Evolutionary conservation across 805 yeast species (phyloP).

Genomic region (Wickerhamiella kurtzmanii): DNA sequence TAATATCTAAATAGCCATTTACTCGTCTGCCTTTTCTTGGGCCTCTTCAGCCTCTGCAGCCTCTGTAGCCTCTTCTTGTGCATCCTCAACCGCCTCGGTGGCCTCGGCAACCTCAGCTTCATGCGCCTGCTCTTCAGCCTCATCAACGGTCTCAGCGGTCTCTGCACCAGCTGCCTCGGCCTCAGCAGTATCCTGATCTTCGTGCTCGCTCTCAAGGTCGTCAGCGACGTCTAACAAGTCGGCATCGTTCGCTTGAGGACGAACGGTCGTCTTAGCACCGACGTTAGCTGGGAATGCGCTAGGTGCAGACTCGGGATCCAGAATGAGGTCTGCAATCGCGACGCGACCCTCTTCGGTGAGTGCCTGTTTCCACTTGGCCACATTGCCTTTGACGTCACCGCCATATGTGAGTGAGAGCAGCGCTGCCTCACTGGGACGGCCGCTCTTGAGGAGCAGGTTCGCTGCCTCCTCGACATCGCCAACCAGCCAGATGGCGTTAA

Average conservation of each 20-base stretch:
- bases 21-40: too few species aligned
- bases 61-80: background rate
- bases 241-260: background rate
- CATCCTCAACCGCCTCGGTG: conserved; percentile 1
- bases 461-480: conserved; percentile 57
- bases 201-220: conserved; percentile 7
- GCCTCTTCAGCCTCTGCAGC: background rate
- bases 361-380: conserved; percentile 54
- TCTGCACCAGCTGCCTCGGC: conserved; percentile 4
- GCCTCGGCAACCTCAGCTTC: conserved; percentile 4
- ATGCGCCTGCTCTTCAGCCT: conserved; percentile 4
- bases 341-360: conserved; percentile 40
- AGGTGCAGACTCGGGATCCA: conserved; percentile 3
- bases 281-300: conserved; percentile 1
- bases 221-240: background rate
- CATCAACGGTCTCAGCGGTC: background rate
- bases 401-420: conserved; percentile 64
- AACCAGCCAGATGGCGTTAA: conserved; percentile 78
- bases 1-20: too few species aligned
- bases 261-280: conserved; percentile 2
- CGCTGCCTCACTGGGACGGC: conserved; percentile 73
- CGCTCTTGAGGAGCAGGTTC: conserved; percentile 51
- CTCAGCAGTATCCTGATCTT: conserved; percentile 11
- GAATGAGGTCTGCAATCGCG: conserved; percentile 48
- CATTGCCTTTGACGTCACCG: conserved; percentile 34